Evolutionary conservation across 2,329 filamentous ascomycete genomes (phyloP), one percentile per base, ranked within the genome.

Genomic region (Colletotrichum destructivum): DNA sequence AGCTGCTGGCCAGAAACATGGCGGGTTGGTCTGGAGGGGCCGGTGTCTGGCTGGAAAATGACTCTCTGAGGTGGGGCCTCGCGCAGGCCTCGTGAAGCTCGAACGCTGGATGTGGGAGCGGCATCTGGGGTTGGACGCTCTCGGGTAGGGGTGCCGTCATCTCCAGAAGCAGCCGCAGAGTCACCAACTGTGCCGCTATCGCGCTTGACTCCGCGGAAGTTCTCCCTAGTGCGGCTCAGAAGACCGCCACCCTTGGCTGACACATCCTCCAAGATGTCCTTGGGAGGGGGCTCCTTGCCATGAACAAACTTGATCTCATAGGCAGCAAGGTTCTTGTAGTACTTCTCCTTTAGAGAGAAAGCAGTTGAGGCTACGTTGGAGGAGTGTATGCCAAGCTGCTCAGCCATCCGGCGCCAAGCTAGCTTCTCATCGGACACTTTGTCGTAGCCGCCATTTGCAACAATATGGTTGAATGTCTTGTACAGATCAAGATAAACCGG

Each of bases 281-380:
- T 94, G 7, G 94, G 94, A 18, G 95, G 95, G 0, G 95, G 95
- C 73, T 95, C 93, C 81, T 93, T 91, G 65, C 91, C 89, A 82
- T 95, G 93, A 52, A 95, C 84, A 13, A 90, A 92, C 57, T 89
- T 90, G 77, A 97, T 96, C 82, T 97, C 95, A 82, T 93, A 98
- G 2, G 95, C 94, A 15, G 93, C 92, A 55, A 98, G 88, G 77
- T 96, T 94, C 81, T 94, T 95, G 85, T 97, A 97, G 84, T 96
- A 98, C 74, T 93, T 91, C 67, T 93, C 92, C 84, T 98, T 98
- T 67, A 97, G 85, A 71, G 93, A 89, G 82, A 97, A 97, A 16
- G 94, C 94, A 71, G 94, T 90, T n/a, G 94, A 94, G 8, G 94
- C 88, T 74, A 94, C 90, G 78, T 96, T 95, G 77, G 89, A 88